Percentiles rank a stretch among this genome's conserved stretches.
Evolutionary conservation across 1,284 basidiomycete species (phyloP).

Genomic region (Exobasidium cylindrosporum): DNA sequence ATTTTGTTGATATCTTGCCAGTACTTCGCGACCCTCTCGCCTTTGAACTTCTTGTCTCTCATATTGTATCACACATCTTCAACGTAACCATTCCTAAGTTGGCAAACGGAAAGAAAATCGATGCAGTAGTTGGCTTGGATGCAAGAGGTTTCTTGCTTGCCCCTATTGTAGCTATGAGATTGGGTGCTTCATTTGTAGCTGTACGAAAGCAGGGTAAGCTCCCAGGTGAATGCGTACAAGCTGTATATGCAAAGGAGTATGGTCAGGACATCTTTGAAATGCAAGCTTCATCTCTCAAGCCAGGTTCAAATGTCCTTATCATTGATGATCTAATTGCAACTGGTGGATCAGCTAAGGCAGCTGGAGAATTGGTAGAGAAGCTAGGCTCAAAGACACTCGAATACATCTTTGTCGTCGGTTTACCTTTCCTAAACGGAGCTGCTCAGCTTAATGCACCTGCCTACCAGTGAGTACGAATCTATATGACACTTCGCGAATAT

Average conservation of each 20-base stretch:
- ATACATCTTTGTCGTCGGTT: conserved; percentile 90
- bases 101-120: conserved; percentile 66
- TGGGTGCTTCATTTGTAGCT: conserved; percentile 93
- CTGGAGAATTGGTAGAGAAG: conserved; percentile 82
- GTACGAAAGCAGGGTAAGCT: conserved; percentile 93
- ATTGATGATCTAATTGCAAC: conserved; percentile 97
- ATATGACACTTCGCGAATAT: not conserved
- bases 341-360: conserved; percentile 89
- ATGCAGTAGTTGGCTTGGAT: conserved; percentile 92
- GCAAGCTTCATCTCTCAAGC: conserved; percentile 77
- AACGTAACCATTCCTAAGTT: conserved; percentile 66
- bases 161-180: conserved; percentile 81
- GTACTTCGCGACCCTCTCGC: conserved; percentile 53
- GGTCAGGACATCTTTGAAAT: conserved; percentile 94
- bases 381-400: conserved; percentile 80
- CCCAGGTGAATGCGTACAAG: conserved; percentile 76
- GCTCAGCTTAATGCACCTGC: conserved; percentile 78
- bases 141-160: conserved; percentile 94
- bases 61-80: conserved; percentile 81
- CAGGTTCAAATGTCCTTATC: conserved; percentile 78
- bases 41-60: conserved; percentile 73
- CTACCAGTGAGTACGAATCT: conserved; percentile 58
- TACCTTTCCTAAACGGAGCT: conserved; percentile 76
- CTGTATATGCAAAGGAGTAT: conserved; percentile 89
- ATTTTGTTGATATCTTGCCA: conserved; percentile 55